Percentiles rank a stretch among this genome's conserved stretches.
phyloP scores from a whole-genome alignment of 2,329 filamentous ascomycete species.

The Alternaria postmessia region DNA sequence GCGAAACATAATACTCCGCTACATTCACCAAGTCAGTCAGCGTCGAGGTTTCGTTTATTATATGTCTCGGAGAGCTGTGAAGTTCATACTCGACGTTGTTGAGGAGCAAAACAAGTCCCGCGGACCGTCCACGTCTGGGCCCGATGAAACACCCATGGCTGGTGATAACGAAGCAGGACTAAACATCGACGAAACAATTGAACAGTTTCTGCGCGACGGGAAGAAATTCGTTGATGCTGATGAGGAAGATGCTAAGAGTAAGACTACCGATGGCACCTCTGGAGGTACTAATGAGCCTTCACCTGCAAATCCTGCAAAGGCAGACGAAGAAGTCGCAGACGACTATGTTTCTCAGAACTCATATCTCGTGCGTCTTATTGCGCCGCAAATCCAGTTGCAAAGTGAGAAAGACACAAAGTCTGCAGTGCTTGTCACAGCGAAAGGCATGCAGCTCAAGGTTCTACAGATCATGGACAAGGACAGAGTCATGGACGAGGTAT shows the following conservation, averaged over 20 bases:
- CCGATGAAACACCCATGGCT: constrained; percentile 44
- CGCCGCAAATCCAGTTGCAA: constrained; percentile 96
- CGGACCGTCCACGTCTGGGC: constrained; percentile 38
- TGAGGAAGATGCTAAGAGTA: constrained; percentile 55
- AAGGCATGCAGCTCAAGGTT: constrained; percentile 97
- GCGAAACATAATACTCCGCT: constrained; percentile 94
- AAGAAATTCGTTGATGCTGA: constrained; percentile 81
- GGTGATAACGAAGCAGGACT: constrained; percentile 66
- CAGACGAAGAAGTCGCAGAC: constrained; percentile 72
- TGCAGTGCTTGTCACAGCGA: constrained; percentile 94
- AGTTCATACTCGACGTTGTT: constrained; percentile 97
- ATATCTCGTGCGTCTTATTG: constrained; percentile 93
- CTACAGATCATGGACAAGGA: constrained; percentile 98
- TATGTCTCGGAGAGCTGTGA: constrained; percentile 91
- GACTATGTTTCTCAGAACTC: constrained; percentile 92
- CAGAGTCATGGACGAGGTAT: constrained; percentile 89
- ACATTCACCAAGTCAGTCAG: constrained; percentile 97
- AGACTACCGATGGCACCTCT: not conserved
- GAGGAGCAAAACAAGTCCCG: constrained; percentile 83
- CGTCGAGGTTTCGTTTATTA: constrained; percentile 97
- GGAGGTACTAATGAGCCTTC: constrained; percentile 16
- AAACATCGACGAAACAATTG: constrained; percentile 83
- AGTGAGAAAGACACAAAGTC: constrained; percentile 98
- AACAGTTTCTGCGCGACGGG: constrained; percentile 83
- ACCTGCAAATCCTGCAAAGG: constrained; percentile 28